Base-by-base conservation (phyloP, 257 asterid species). In the Gentiana dahurica region DNA sequence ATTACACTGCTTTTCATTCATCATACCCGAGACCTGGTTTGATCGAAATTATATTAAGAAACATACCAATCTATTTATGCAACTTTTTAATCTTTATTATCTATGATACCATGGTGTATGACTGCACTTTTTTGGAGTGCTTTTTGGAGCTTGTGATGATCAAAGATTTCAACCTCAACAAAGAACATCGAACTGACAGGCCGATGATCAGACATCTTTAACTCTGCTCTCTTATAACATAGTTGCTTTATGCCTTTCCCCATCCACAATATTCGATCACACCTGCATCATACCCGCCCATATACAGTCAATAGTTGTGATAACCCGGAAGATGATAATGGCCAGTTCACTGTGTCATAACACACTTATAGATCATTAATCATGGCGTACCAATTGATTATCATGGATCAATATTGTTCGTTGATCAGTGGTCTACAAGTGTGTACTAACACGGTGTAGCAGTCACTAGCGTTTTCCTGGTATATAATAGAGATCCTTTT, bases 231-330 rank as follows among this genome's bases (percentile, higher is more conserved):
- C 61, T 74, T 69, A 73, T 88, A 88, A 12, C 66, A 65, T 1
- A 79, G 74, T 58, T 88, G 95, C 64, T 76, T 88, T 13, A 88
- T 82, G 72, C 95, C 97, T 68, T 81, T 83, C 45, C 97, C 97
- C 8, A 77, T 68, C 91, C 94, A 88, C 3, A 88, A 81, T 68
- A 88, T 78, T 0, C 97, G 89, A 65, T 88, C 97, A 61, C 97
- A 87, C 96, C 96, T 87, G 85, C 71, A 59, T 9, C 44, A 65
- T 34, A 15, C 32, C 6, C 45, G 12, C 32, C 6, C 45, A 7
- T 5, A 53, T 53, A 8, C 33, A 47, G 24, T 3, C 6, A 32
- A 11, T 12, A 5, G n/a, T 6, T 45, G 33, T 1, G 24, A 24
- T 24, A 24, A 24, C 24, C 24, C 24, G 24, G 24, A 24, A 24